phyloP scores from a whole-genome alignment of 2,329 filamentous ascomycete species.

The Domatiomyces globalis region DNA sequence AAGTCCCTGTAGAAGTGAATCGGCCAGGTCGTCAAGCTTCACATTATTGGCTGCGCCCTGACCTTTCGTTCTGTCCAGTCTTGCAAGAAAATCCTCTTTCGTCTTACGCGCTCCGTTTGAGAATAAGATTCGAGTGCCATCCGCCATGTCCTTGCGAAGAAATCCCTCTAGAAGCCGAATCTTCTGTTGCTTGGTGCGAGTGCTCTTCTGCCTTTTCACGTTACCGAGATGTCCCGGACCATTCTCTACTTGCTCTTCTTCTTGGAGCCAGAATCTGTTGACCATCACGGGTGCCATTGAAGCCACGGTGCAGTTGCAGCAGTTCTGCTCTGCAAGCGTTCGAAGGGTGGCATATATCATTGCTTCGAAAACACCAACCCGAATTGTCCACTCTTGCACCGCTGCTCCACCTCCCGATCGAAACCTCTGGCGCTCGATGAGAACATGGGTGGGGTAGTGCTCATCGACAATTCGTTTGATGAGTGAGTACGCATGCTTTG shows the following conservation, averaged over 20 bases:
- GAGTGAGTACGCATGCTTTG: constrained; percentile 42
- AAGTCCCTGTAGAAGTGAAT: constrained; percentile 63
- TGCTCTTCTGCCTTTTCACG: constrained; percentile 1
- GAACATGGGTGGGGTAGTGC: constrained; percentile 50
- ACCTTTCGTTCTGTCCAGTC: not conserved
- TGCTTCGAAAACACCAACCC: constrained; percentile 67
- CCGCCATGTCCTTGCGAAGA: constrained; percentile 1
- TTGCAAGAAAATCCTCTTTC: not conserved
- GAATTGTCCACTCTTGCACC: constrained; percentile 68
- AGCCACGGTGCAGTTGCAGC: constrained; percentile 33
- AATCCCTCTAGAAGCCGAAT: constrained; percentile 7
- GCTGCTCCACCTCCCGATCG: constrained; percentile 50
- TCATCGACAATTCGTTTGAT: constrained; percentile 35
- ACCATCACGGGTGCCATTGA: constrained; percentile 43
- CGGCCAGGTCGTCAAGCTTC: constrained; percentile 73
- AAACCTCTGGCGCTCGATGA: constrained; percentile 54
- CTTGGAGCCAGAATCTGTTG: constrained; percentile 40
- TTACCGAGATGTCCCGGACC: not conserved
- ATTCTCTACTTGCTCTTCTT: not conserved
- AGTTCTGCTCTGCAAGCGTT: constrained; percentile 36
- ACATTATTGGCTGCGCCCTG: constrained; percentile 9
- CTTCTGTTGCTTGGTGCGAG: constrained; percentile 1
- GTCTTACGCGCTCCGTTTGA: not conserved
- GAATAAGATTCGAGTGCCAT: not conserved
- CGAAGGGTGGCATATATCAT: constrained; percentile 62